These are phyloP conservation scores for Diutina ranongensis DNA, from an alignment of 1,139 yeast species.

Conservation along the genomic window DNA sequence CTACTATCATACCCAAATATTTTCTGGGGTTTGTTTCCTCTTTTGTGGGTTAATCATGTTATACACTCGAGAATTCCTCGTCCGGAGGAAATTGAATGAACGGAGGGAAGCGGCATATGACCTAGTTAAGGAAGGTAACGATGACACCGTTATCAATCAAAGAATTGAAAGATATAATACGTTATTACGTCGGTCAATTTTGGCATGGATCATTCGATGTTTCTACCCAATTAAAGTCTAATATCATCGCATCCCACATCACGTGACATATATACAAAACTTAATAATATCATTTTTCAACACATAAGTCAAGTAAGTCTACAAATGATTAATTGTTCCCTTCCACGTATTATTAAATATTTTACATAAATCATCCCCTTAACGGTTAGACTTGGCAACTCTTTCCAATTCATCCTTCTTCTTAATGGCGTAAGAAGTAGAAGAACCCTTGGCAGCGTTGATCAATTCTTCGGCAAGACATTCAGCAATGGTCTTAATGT, in stretches of 20 bases:
- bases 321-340: too few relatives aligned
- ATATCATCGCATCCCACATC: conserved; percentile 1
- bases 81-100: conserved; percentile 9
- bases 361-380: conserved; percentile 22
- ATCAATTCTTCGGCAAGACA: conserved; percentile 99
- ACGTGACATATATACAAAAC: conserved; percentile 12
- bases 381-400: conserved; percentile 99
- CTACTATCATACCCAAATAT: conserved; percentile 10
- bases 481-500: conserved; percentile 99
- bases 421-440: conserved; percentile 99
- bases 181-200: conserved; percentile 7
- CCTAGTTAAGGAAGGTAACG: not conserved
- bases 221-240: conserved; percentile 9
- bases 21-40: conserved; percentile 9
- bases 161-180: conserved; percentile 7
- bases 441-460: conserved; percentile 99
- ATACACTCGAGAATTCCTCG: conserved; percentile 10
- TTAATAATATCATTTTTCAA: too few relatives aligned
- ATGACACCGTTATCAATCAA: not conserved
- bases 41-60: conserved; percentile 8
- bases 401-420: conserved; percentile 99
- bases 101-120: conserved; percentile 7
- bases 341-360: conserved; percentile 5
- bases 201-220: conserved; percentile 7
- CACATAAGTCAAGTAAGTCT: too few relatives aligned